Base-by-base conservation (phyloP, 192 early-diverging fungal genomes). In the Linnemannia hyalina region DNA sequence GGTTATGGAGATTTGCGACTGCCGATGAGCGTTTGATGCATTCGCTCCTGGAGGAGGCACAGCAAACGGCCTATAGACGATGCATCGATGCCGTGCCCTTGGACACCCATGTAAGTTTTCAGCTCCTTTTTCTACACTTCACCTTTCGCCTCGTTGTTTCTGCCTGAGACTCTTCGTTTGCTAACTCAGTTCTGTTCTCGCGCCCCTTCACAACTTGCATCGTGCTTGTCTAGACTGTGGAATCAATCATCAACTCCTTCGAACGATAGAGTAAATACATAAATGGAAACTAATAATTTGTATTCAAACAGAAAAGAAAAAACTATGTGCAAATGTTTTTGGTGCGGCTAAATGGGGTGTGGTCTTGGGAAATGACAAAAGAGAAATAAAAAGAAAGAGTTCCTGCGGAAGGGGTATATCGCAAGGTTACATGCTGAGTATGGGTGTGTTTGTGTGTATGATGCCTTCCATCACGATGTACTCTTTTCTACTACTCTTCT, bases 21-120 rank as follows among this genome's bases (percentile, higher is more conserved):
- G 89, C 90, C 4, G 91, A 92, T 65, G 80, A 88, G 71, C 73
- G 91, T 29, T 65, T 90, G 38, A 73, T 92, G 77, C 88, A 81
- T 35, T 80, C 80, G 9, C 75, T 93, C 4, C 47, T 90, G 7
- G 93, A 93, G 40, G 93, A 93, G 65, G 84, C 91, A 15, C 80
- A 88, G 20, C 83, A 90, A 29, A 90, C 86, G 41, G 90, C 88
- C 11, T 91, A 90, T 81, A 77, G 89, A 55, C 85, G 91, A 23
- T 93, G 91, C 76, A 80, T 88, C 26, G 87, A 92, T 80, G 80
- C 90, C 6, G 77, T 57, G 47, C 82, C 86, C 16, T 44, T 91
- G 68, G 90, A 91, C 71, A 52, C 75, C 2, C 74, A 73, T 46
- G 90, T 90, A 81, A 78, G 88, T 70, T 11, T 7, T 3, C 10